A percentile compares a stretch with the other conserved stretches of the same genome.
These are phyloP conservation scores for Aureobasidium uvarum DNA, from an alignment of 2,329 filamentous ascomycete species.

Conservation along the genomic window DNA sequence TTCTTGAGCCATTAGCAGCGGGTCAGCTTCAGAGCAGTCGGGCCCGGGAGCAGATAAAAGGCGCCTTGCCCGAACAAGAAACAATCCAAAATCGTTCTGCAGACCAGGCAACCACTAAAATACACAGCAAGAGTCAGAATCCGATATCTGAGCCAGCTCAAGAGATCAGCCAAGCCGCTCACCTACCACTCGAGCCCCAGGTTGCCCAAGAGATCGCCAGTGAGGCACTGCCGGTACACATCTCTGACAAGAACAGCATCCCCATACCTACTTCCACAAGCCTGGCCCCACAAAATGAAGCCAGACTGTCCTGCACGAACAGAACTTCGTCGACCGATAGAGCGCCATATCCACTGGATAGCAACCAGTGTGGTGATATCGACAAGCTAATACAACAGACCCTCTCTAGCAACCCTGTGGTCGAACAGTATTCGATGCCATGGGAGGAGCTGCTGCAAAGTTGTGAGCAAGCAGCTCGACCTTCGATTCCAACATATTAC, in stretches of 20 bases:
- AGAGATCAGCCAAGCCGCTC: background rate
- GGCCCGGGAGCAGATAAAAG: background rate
- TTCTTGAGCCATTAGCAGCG: background rate
- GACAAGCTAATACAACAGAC: background rate
- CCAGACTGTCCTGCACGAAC: background rate
- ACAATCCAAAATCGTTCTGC: background rate
- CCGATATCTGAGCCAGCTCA: background rate
- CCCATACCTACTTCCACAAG: background rate
- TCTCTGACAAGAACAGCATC: background rate
- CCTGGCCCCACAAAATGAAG: background rate
- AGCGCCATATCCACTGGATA: background rate
- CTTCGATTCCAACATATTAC: background rate
- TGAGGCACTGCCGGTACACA: too few species aligned
- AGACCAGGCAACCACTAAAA: background rate
- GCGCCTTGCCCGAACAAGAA: background rate
- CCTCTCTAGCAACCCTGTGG: background rate
- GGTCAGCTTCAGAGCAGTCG: background rate
- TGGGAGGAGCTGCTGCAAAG: constrained; percentile 3
- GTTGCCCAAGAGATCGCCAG: too few species aligned
- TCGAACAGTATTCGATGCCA: background rate
- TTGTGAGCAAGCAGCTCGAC: constrained; percentile 6
- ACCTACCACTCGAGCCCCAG: background rate
- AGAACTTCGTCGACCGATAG: background rate
- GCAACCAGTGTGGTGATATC: background rate
- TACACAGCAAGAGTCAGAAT: background rate